These are phyloP conservation scores for Gracilaria domingensis DNA, from an alignment of 23 red algal genomes.

Conservation along the genomic window DNA sequence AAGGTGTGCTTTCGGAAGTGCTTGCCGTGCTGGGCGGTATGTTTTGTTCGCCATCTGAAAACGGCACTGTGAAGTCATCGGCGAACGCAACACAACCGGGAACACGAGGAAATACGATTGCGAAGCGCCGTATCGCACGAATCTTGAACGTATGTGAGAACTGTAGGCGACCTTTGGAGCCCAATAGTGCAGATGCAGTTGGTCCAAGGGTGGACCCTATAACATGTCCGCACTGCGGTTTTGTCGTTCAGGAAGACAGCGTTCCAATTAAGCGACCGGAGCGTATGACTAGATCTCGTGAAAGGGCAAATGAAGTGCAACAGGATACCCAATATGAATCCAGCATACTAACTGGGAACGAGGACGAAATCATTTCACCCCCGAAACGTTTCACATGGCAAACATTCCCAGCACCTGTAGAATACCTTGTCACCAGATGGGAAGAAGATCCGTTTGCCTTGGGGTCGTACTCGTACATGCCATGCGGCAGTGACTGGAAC, in stretches of 20 bases:
- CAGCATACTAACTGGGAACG: background rate
- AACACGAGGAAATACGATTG: background rate
- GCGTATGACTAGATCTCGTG: slow-evolving; percentile 15
- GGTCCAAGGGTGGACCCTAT: background rate
- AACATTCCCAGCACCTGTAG: slow-evolving; percentile 62
- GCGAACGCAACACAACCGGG: background rate
- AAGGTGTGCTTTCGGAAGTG: slow-evolving; percentile 41
- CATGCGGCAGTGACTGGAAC: slow-evolving; percentile 61
- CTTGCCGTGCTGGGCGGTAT: slow-evolving; percentile 53
- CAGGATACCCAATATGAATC: background rate
- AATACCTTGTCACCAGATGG: slow-evolving; percentile 86
- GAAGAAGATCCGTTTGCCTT: slow-evolving; percentile 69
- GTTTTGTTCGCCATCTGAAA: slow-evolving; percentile 50
- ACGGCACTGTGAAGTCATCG: background rate
- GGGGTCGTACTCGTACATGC: slow-evolving; percentile 90
- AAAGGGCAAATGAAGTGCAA: slow-evolving; percentile 7
- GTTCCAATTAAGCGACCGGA: background rate
- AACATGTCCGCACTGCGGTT: slow-evolving; percentile 23
- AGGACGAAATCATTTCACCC: background rate
- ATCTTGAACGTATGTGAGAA: slow-evolving; percentile 60
- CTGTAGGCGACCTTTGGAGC: background rate
- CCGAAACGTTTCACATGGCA: slow-evolving; percentile 40
- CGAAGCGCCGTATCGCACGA: slow-evolving; percentile 21
- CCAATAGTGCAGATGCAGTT: background rate
- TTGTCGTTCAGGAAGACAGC: slow-evolving; percentile 27